Percentiles rank a stretch among this genome's conserved stretches.
These are phyloP conservation scores for Kodamaea laetipori DNA, from an alignment of 805 yeast species.

Conservation along the genomic window DNA sequence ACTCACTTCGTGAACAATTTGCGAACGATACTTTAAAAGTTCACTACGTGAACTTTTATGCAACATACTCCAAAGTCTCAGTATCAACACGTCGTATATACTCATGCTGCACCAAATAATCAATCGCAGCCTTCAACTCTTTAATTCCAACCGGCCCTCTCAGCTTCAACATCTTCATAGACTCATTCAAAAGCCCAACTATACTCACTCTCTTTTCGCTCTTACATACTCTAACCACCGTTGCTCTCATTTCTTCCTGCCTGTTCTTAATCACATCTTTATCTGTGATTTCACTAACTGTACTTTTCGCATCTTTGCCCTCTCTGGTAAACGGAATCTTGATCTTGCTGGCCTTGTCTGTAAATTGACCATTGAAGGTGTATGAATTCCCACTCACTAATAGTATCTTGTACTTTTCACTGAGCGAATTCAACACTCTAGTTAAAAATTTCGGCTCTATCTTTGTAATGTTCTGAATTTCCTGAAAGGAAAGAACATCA, in stretches of 20 bases:
- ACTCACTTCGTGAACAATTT: no score
- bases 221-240: slow-evolving; percentile 38
- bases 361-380: slow-evolving; percentile 27
- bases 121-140: slow-evolving; percentile 38
- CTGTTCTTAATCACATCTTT: slow-evolving; percentile 23
- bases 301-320: slow-evolving; percentile 8
- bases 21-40: no score
- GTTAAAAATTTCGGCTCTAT: slow-evolving; percentile 34
- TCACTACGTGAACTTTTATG: no score
- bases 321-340: slow-evolving; percentile 32
- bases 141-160: slow-evolving; percentile 29
- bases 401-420: slow-evolving; percentile 35
- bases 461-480: slow-evolving; percentile 30
- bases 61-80: slow-evolving; percentile 9
- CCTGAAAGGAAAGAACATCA: slow-evolving; percentile 21
- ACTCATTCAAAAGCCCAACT: slow-evolving; percentile 31
- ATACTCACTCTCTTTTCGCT: slow-evolving; percentile 22
- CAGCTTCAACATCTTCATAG: slow-evolving; percentile 22
- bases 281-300: slow-evolving; percentile 9
- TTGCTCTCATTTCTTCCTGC: slow-evolving; percentile 30
- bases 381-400: slow-evolving; percentile 15
- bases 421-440: slow-evolving; percentile 32
- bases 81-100: slow-evolving; percentile 22
- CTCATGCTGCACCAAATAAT: slow-evolving; percentile 37
- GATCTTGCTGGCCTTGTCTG: slow-evolving; percentile 30